phyloP scores from a whole-genome alignment of 169 alveolate genomes.

The Eimeria necatrix region DNA sequence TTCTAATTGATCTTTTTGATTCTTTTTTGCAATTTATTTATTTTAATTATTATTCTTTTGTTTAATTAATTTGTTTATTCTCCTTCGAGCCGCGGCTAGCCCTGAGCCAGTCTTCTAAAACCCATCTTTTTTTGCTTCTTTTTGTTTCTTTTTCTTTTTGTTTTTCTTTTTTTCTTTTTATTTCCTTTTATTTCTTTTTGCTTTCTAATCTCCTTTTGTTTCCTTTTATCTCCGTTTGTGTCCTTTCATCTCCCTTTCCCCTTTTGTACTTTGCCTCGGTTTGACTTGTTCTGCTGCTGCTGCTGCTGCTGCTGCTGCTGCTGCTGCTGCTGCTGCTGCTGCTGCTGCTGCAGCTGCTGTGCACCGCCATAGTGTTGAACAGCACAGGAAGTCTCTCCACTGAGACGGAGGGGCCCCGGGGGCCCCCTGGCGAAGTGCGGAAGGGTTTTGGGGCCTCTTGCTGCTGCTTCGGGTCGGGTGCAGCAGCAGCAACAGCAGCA shows the following conservation, averaged over 20 bases:
- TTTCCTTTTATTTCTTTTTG: too few relatives aligned
- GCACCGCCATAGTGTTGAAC: not conserved
- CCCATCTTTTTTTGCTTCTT: not conserved
- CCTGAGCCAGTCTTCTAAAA: not conserved
- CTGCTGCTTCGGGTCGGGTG: not conserved
- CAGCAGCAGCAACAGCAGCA: constrained; percentile 50
- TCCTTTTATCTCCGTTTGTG: too few relatives aligned
- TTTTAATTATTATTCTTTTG: not conserved
- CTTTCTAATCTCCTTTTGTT: too few relatives aligned
- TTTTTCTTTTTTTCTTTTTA: not conserved
- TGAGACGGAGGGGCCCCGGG: not conserved
- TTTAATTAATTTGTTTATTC: too few relatives aligned
- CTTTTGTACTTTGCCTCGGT: too few relatives aligned
- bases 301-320: too few relatives aligned
- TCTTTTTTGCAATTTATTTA: not conserved
- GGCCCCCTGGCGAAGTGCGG: too few relatives aligned
- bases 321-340: too few relatives aligned
- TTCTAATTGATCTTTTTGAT: too few relatives aligned
- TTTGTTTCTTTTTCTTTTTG: not conserved
- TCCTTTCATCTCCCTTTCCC: too few relatives aligned
- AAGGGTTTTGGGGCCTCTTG: not conserved
- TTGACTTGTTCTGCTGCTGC: too few relatives aligned
- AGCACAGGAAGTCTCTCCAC: not conserved
- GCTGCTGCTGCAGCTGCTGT: not conserved
- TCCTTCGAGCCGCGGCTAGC: not conserved